phyloP scores from a whole-genome alignment of 495 filamentous ascomycete species.

The Oidiodendron maius region DNA sequence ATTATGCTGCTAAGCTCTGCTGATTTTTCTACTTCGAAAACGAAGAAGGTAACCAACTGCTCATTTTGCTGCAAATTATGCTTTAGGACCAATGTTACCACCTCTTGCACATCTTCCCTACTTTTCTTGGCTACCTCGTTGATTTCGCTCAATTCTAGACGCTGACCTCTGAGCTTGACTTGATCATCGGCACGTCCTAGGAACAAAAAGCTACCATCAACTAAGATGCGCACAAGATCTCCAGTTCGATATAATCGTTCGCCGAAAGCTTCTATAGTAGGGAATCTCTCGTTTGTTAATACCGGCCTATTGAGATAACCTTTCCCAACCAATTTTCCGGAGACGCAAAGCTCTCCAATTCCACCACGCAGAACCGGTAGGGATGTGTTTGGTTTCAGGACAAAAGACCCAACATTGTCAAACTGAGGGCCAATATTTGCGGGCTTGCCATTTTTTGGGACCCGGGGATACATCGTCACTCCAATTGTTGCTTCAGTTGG shows the following conservation, averaged over 20 bases:
- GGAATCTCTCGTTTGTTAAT: conserved; percentile 59
- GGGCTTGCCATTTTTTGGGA: conserved; percentile 63
- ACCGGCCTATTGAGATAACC: conserved; percentile 79
- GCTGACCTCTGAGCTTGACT: conserved; percentile 72
- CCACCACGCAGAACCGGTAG: conserved; percentile 68
- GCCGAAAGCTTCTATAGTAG: conserved; percentile 40
- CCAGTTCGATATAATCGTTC: conserved; percentile 70
- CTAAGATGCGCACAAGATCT: conserved; percentile 66
- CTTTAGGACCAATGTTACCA: conserved; percentile 60
- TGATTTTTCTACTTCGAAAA: conserved; percentile 13
- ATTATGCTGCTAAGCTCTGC: conserved; percentile 6
- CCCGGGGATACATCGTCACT: conserved; percentile 69
- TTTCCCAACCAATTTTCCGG: conserved; percentile 78
- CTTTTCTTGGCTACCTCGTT: conserved; percentile 55
- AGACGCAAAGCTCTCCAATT: conserved; percentile 82
- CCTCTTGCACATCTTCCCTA: conserved; percentile 41
- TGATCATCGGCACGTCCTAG: conserved; percentile 73
- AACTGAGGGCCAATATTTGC: conserved; percentile 85
- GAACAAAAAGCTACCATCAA: conserved; percentile 67
- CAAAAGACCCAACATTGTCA: conserved; percentile 73
- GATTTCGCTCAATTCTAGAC: conserved; percentile 74
- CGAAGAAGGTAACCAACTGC: conserved; percentile 66
- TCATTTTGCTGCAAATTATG: conserved; percentile 59
- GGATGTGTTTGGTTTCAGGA: conserved; percentile 65
- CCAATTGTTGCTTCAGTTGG: conserved; percentile 92